phyloP scores from a whole-genome alignment of 164 flowering plant species.

The Sextonia rubra region DNA sequence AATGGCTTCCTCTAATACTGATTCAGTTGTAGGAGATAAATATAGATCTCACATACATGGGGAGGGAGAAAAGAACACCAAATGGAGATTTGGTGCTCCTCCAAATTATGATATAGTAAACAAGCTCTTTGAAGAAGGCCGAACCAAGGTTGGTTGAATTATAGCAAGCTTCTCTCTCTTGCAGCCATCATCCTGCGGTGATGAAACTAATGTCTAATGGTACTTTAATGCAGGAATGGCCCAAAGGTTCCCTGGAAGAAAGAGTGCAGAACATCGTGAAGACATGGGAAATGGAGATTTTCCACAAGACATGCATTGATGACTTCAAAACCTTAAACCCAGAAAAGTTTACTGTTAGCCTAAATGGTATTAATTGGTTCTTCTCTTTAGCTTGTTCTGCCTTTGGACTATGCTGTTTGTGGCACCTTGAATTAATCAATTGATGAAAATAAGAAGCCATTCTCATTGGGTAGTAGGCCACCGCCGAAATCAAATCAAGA shows the following conservation, averaged over 20 bases:
- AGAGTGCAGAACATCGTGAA: constrained; percentile 62
- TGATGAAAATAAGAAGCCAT: too few species aligned
- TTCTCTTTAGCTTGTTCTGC: too few species aligned
- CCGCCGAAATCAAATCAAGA: too few species aligned
- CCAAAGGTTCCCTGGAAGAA: constrained; percentile 61
- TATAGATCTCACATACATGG: constrained; percentile 51
- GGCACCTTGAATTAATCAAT: too few species aligned
- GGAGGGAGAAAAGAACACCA: constrained; percentile 37
- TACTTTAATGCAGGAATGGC: constrained; percentile 57
- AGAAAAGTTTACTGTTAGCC: constrained; percentile 27
- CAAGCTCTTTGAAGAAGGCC: constrained; percentile 69
- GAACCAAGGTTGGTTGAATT: constrained; percentile 45
- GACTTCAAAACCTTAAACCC: constrained; percentile 49
- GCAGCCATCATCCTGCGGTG: neutral
- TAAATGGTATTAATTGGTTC: constrained; percentile 44
- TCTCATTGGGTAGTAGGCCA: too few species aligned
- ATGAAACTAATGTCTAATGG: too few species aligned
- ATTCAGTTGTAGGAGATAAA: constrained; percentile 33
- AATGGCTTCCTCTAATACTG: neutral
- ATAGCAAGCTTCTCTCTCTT: too few species aligned
- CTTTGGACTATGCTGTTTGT: too few species aligned
- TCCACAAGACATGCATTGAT: constrained; percentile 38
- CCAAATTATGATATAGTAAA: constrained; percentile 61
- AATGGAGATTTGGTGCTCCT: constrained; percentile 75
- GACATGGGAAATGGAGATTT: constrained; percentile 83